These are phyloP conservation scores for Amylostereum areolatum DNA, from an alignment of 1,284 basidiomycete genomes.

Conservation along the genomic window DNA sequence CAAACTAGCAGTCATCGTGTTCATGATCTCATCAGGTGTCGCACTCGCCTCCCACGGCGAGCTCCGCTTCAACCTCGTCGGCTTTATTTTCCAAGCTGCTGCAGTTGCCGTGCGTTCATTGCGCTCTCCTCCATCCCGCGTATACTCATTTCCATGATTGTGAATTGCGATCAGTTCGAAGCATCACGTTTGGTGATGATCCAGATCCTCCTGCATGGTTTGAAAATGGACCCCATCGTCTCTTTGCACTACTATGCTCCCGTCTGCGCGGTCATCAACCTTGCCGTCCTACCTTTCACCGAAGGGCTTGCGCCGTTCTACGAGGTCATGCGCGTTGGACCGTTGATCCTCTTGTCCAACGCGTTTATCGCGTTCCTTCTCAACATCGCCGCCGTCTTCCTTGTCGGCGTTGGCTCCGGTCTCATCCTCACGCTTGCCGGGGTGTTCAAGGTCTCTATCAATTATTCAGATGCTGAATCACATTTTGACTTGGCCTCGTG, in stretches of 20 bases:
- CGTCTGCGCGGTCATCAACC: slow-evolving; percentile 92
- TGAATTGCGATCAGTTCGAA: slow-evolving; percentile 55
- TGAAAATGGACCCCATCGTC: slow-evolving; percentile 97
- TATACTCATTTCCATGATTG: slow-evolving; percentile 6
- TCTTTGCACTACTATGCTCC: slow-evolving; percentile 95
- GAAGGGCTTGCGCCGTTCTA: slow-evolving; percentile 89
- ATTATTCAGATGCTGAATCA: slow-evolving; percentile 10
- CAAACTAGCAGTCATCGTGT: slow-evolving; percentile 78
- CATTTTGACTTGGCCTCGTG: neutral
- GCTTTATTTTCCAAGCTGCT: slow-evolving; percentile 81
- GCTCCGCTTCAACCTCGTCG: slow-evolving; percentile 77
- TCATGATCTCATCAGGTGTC: slow-evolving; percentile 89
- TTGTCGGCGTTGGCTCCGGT: slow-evolving; percentile 85
- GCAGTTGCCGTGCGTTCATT: slow-evolving; percentile 62
- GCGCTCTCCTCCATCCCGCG: neutral
- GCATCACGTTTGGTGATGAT: slow-evolving; percentile 94
- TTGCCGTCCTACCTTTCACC: slow-evolving; percentile 78
- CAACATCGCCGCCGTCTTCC: slow-evolving; percentile 92
- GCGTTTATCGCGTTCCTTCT: slow-evolving; percentile 86
- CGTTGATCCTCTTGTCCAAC: slow-evolving; percentile 78
- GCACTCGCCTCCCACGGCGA: slow-evolving; percentile 88
- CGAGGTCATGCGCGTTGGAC: slow-evolving; percentile 65
- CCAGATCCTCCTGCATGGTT: slow-evolving; percentile 88
- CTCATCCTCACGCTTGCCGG: slow-evolving; percentile 91
- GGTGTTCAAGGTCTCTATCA: slow-evolving; percentile 73